phyloP scores from a whole-genome alignment of 371 early-diverging fungal species.

The Apophysomyces variabilis region DNA sequence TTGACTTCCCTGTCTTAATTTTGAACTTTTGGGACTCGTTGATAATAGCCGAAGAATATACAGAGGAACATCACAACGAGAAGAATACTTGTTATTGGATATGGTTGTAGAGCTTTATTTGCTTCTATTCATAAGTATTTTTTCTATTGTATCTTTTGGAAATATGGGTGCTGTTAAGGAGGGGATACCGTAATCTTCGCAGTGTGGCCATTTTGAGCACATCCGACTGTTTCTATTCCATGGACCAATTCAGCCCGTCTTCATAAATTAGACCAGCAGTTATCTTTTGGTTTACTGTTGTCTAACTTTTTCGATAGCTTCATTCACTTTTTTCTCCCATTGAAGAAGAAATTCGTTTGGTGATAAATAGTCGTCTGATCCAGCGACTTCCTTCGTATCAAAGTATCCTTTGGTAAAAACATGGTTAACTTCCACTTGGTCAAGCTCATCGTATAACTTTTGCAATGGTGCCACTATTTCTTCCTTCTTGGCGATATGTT shows the following conservation, averaged over 20 bases:
- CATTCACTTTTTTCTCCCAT: conserved; percentile 22
- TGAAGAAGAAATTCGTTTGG: conserved; percentile 19
- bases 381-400: conserved; percentile 14
- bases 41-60: no score
- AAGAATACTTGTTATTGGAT: conserved; percentile 96
- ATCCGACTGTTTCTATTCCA: no score
- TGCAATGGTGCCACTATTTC: conserved; percentile 24
- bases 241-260: no score
- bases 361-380: conserved; percentile 17
- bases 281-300: not conserved
- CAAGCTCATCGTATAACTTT: conserved; percentile 35
- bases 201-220: no score
- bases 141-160: no score
- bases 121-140: not conserved
- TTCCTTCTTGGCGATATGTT: conserved; percentile 31
- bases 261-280: no score
- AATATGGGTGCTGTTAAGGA: no score
- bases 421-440: conserved; percentile 37
- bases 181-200: no score
- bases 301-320: not conserved
- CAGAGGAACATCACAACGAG: conserved; percentile 99
- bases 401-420: conserved; percentile 44
- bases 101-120: no score
- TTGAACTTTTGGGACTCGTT: no score
- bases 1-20: no score